Evolutionary conservation across 2,329 filamentous ascomycete species (phyloP), one percentile per base, ranked within the genome.

Genomic region (Meredithiella fracta): DNA sequence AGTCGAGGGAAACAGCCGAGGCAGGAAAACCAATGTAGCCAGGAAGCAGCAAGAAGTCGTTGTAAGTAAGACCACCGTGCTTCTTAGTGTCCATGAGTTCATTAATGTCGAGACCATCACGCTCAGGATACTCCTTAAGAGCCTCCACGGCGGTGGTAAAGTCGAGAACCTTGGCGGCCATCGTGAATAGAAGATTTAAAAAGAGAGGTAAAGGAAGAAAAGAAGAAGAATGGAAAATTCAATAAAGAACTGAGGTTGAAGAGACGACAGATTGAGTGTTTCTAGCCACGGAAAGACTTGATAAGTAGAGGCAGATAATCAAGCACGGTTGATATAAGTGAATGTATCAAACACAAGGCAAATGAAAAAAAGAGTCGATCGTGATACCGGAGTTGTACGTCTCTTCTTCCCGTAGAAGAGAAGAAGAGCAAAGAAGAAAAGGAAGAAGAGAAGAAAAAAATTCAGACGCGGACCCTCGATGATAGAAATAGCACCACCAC

Each of bases 21-120:
- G 94, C 92, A 61, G 92, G 82, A 72, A 98, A 98, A 70, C 91
- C 92, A 73, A 98, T 96, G 74, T 96, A 95, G 68, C 94, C 94
- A 58, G 92, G 92, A 60, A 98, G 79, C 65, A 98, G 74, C 61
- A 98, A 82, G 75, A 98, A 98, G 72, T 98, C 92, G 72, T 98
- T 98, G 79, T 96, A 98, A 59, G 91, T 97, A 66, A 98, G 77
- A 65, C 92, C 92, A 60, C 92, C 92, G 66, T 90, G 86, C 71
- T 83, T 85, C 73, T 85, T 85, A 62, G 91, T 90, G 74, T 98
- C 86, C 69, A 97, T 81, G 64, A 98, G 78, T 61, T 88, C 83
- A 66, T 88, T 76, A 65, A 94, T 80, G 67, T 88, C 81, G 64
- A 98, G 83, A 59, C 92, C 92, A 80, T 98, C 92, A 64, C 74